phyloP scores from a whole-genome alignment of 2,329 filamentous ascomycete species.

The Colletotrichum scovillei region DNA sequence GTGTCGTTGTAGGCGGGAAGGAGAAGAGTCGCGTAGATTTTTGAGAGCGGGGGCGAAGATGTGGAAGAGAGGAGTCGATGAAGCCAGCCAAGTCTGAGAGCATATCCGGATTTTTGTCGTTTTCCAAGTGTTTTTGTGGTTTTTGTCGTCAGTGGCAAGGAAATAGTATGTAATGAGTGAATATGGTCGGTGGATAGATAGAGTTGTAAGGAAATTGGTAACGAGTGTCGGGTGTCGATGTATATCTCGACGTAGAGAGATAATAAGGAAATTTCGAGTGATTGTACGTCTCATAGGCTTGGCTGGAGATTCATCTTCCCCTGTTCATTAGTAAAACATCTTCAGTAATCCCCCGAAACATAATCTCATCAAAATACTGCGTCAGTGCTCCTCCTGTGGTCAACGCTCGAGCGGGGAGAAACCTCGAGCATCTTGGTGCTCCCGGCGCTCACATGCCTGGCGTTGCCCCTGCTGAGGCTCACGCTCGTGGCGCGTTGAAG shows the following conservation, averaged over 20 bases:
- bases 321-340: neutral
- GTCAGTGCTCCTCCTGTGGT: conserved; percentile 42
- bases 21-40: neutral
- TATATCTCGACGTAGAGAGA: neutral
- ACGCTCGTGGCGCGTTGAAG: conserved; percentile 77
- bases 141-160: conserved; percentile 41
- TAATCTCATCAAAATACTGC: conserved; percentile 10
- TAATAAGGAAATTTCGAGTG: conserved; percentile 18
- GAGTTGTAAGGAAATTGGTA: conserved; percentile 26
- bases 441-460: conserved; percentile 79
- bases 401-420: conserved; percentile 64
- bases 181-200: conserved; percentile 42
- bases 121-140: conserved; percentile 32
- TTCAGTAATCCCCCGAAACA: neutral
- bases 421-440: conserved; percentile 81
- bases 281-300: conserved; percentile 26
- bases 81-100: conserved; percentile 24
- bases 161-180: conserved; percentile 47
- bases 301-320: conserved; percentile 21
- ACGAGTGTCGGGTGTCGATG: conserved; percentile 22
- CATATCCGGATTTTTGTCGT: neutral
- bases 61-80: neutral
- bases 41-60: neutral
- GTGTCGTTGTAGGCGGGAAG: neutral
- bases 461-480: conserved; percentile 73